Conservation (phyloP, 139 green algal species). For the Coelastrella sp. region DNA sequence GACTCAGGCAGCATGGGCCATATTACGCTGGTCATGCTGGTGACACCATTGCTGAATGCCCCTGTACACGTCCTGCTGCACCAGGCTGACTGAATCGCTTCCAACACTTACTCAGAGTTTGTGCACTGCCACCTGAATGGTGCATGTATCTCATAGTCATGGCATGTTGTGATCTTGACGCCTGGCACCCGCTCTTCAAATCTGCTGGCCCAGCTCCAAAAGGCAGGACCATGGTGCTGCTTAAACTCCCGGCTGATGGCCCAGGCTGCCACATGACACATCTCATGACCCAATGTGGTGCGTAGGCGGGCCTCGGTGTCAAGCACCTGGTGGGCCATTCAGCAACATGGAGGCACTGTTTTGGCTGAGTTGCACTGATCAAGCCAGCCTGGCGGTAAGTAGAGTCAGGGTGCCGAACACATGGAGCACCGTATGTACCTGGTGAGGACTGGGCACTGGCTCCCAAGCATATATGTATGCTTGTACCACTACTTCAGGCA, state of each 20-base stretch:
- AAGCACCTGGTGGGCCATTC: conserved; percentile 47
- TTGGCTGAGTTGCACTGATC: background rate
- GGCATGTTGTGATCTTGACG: conserved; percentile 61
- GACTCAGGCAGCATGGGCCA: background rate
- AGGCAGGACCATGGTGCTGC: conserved; percentile 61
- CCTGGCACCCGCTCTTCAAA: conserved; percentile 35
- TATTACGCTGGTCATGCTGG: background rate
- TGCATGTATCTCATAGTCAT: conserved; percentile 65
- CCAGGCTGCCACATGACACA: conserved; percentile 77
- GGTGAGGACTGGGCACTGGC: background rate
- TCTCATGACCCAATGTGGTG: conserved; percentile 71
- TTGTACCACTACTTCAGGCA: background rate
- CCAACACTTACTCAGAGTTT: conserved; percentile 38
- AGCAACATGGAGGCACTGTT: background rate
- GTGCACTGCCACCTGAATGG: conserved; percentile 66
- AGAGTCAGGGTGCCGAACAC: background rate
- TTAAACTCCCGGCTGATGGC: conserved; percentile 56
- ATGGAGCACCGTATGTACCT: background rate
- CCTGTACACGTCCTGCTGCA: background rate
- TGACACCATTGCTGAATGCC: background rate
- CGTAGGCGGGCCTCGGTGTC: conserved; percentile 54
- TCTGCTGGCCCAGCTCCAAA: conserved; percentile 58
- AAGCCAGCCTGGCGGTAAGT: too few species aligned
- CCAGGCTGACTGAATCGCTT: background rate
- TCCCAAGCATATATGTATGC: background rate